Evolutionary conservation across 2,329 filamentous ascomycete species (phyloP), one percentile per base, ranked within the genome.

Genomic region (Penicillium sclerotiorum): DNA sequence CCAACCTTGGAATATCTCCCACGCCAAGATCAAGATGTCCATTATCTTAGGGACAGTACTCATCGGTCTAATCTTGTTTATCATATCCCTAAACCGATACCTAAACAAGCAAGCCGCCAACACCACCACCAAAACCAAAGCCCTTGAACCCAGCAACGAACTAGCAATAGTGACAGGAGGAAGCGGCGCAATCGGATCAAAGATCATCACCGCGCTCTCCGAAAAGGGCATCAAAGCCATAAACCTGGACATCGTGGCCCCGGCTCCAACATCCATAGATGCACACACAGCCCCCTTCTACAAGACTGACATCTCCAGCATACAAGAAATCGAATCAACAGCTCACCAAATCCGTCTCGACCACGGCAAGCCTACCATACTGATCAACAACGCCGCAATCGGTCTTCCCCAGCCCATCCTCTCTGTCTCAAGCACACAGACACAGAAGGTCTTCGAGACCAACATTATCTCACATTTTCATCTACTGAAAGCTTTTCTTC

Each of bases 391-490:
- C 20, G 63, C 62, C 0, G 64, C 63, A 2, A 49, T 66, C 22
- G 80, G 77, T 13, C 78, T 52, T 17, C 84, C 84, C 52, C 82
- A 82, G 56, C 79, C 77, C 5, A 78, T 91, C 55, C 76, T 90
- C 39, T 76, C 80, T 22, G 68, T 77, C 18, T 77, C 77, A 1
- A 80, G 85, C 44, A 74, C 73, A 17, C 80, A 85, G 57, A 76
- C 88, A 55, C 80, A 81, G 30, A 81, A 60, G 40, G 87, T 85
- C 44, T 89, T 90, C 66, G 83, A 85, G 51, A 84, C 90, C 59
- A 91, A 90, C 70, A 75, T 83, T 0, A 66, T 90, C 25, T 77
- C 84, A 2, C 86, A 87, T 70, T 89, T 83, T 74, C 85, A 80
- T 76, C 77, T 84, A n/a, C 72, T 79, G 6, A 80, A 83, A 63